Evolutionary conservation across 768 basidiomycete species (phyloP), one percentile per base, ranked within the genome.

Genomic region (Tulasnella sp.): DNA sequence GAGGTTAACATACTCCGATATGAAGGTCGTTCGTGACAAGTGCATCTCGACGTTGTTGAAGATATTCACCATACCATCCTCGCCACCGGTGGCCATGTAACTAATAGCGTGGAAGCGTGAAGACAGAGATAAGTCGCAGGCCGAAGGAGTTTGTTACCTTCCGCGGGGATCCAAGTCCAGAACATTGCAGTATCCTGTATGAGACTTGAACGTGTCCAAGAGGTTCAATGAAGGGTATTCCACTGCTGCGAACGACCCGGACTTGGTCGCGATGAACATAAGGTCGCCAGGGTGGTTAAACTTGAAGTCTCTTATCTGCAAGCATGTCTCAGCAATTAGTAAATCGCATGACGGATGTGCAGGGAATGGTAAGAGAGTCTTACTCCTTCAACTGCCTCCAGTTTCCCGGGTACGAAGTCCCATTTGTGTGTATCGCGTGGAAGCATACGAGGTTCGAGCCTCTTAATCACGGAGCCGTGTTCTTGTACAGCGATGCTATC

Each of bases 201-300:
- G 71, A 32, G 63, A 35, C 63, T 41, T 65, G 26, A 72, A 63
- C 9, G 39, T 67, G 6, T 72, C 71, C 22, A 72, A 22, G 59
- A 63, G 11, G 17, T 65, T 63, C 59, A 72, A 36, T 12, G 71
- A 36, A 12, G 71, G 71, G 44, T 72, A 72, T 42, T 72, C 71
- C n/a, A 72, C 22, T 12, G 34, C 22, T 29, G 39, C 29, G 22
- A 72, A 39, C 35, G 36, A 39, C 29, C 71, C 71, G 36, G 62
- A 63, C 34, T 62, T 72, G 34, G 71, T 63, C 22, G 71, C 63
- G 39, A 41, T 39, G 16, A 72, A 72, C 16, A 72, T 19, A 34
- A 72, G 71, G 40, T 72, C 71, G 17, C 71, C 71, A 35, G 44
- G 37, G 41, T 72, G 71, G 29, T 72, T 72, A 37, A 72, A 72